Conservation (phyloP, 108 stramenopile genomes). For the Stephanodiscus minutulus region DNA sequence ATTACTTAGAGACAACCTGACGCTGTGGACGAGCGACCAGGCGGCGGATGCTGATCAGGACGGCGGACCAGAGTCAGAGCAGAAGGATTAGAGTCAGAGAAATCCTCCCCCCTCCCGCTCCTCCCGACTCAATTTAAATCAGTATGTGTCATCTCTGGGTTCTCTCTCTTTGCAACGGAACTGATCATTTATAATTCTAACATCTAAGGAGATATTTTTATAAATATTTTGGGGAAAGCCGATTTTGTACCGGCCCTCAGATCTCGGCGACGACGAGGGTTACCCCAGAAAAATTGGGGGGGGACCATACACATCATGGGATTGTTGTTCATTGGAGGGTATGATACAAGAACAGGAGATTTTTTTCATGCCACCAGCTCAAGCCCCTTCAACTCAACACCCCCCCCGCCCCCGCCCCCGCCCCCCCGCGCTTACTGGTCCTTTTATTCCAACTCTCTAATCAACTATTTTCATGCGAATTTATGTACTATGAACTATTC, state of each 20-base stretch:
- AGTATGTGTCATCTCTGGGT: constrained; percentile 29
- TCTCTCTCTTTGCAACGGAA: constrained; percentile 19
- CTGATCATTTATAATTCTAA: constrained; percentile 38
- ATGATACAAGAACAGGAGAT: no score
- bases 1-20: constrained; percentile 99
- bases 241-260: no score
- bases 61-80: constrained; percentile 57
- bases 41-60: constrained; percentile 83
- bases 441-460: no score
- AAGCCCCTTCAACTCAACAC: no score
- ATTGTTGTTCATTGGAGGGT: no score
- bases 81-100: constrained; percentile 27
- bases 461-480: no score
- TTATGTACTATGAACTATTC: no score
- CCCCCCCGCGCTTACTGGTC: no score
- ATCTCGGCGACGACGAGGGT: no score
- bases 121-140: not conserved
- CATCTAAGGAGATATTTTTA: constrained; percentile 13
- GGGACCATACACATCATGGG: no score
- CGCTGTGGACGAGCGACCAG: constrained; percentile 98
- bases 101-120: constrained; percentile 1
- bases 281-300: not conserved
- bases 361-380: no score
- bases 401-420: no score
- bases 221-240: not conserved